phyloP scores from a whole-genome alignment of 805 yeast species.

The Candida sanyiensis region DNA sequence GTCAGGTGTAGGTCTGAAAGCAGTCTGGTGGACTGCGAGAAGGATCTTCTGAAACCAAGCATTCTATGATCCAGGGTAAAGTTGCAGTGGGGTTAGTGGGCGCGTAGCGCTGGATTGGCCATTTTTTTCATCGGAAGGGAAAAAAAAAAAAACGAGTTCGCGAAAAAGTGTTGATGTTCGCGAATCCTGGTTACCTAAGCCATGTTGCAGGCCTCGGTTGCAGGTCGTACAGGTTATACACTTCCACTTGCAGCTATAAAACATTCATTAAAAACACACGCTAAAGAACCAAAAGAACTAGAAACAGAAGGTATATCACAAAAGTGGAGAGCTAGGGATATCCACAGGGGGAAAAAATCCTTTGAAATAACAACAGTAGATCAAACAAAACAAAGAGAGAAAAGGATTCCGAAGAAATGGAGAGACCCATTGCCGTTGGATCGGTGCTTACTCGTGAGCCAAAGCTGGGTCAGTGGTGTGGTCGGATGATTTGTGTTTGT shows the following conservation, averaged over 20 bases:
- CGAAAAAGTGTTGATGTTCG: neutral
- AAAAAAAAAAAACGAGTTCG: neutral
- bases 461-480: slow-evolving; percentile 6
- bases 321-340: no score
- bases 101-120: no score
- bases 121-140: neutral
- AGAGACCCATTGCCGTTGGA: neutral
- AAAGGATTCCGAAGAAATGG: neutral
- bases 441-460: neutral
- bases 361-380: no score
- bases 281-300: neutral
- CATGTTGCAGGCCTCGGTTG: no score
- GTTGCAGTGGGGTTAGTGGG: no score
- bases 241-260: neutral
- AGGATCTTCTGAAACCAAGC: slow-evolving; percentile 14
- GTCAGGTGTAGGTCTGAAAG: slow-evolving; percentile 37
- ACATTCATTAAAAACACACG: slow-evolving; percentile 4
- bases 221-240: no score
- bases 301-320: slow-evolving; percentile 1
- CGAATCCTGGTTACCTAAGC: no score
- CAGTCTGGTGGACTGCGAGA: slow-evolving; percentile 11
- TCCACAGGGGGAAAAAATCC: no score
- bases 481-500: slow-evolving; percentile 33
- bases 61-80: slow-evolving; percentile 3
- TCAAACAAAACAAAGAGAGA: neutral